Evolutionary conservation across 2,329 filamentous ascomycete species (phyloP).

Genomic region (Cercospora brassicicola): DNA sequence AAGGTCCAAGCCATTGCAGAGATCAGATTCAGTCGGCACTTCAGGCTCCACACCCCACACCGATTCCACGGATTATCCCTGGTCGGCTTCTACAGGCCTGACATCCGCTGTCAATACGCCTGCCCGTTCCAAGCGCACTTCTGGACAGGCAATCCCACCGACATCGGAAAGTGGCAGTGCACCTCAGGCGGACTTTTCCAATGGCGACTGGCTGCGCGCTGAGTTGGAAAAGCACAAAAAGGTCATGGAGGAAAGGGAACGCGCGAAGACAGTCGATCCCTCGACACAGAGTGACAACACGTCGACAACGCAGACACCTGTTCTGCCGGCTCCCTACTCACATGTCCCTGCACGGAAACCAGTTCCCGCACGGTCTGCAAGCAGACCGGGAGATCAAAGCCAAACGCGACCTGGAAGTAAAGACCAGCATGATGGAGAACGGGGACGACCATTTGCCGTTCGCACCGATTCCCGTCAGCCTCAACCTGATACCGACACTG

Average conservation of each 20-base stretch:
- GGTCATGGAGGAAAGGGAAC: constrained; percentile 27
- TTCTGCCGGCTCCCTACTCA: constrained; percentile 17
- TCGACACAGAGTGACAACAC: constrained; percentile 12
- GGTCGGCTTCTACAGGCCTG: constrained; percentile 44
- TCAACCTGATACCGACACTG: constrained; percentile 13
- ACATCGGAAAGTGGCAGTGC: constrained; percentile 30
- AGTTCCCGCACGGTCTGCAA: constrained; percentile 26
- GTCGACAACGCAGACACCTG: neutral
- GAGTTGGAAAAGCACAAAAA: constrained; percentile 45
- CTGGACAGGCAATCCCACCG: constrained; percentile 38
- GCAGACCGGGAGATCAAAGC: constrained; percentile 17
- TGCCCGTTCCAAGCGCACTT: constrained; percentile 45
- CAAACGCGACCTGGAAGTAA: constrained; percentile 11
- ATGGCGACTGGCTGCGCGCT: constrained; percentile 48
- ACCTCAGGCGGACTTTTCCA: constrained; percentile 41
- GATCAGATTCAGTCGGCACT: constrained; percentile 32
- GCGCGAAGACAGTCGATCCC: constrained; percentile 19
- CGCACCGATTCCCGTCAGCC: constrained; percentile 14
- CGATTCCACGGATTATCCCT: constrained; percentile 43
- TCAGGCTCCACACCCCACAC: constrained; percentile 46
- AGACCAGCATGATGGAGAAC: constrained; percentile 9
- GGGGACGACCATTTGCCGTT: constrained; percentile 14
- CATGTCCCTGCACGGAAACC: constrained; percentile 32
- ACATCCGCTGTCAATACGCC: constrained; percentile 46
- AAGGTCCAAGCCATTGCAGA: constrained; percentile 29